Base-by-base conservation (phyloP, 1,139 yeast species). In the Candida anutae region DNA sequence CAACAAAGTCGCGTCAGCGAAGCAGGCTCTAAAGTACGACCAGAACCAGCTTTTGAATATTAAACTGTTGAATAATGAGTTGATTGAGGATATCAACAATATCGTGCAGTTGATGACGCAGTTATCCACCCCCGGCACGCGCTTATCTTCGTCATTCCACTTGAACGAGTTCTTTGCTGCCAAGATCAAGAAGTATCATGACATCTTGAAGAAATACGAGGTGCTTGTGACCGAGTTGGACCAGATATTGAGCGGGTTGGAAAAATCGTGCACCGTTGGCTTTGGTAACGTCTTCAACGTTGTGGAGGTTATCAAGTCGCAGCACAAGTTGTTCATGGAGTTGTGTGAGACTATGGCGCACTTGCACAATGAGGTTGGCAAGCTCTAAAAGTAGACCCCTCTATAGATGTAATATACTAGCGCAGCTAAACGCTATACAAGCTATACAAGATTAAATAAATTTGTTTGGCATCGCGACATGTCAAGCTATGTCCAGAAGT, bases 291-390 rank as follows among this genome's bases (percentile, higher is more conserved):
- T 79, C 32, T 69, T 69, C 34, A 64, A 62, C 39, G 65, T 82
- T 14, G 68, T 79, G 16, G 66, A 67, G 26, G 81, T 94, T 1
- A 67, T 90, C 18, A 76, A 78, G 40, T 85, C 81, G 41, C 96
- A 88, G 55, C 85, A 85, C 52, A 65, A 69, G 31, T 63, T 88
- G 38, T 88, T 88, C 54, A 83, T 90, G 88, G 94, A 87, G 44
- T 66, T 87, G 28, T 88, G 95, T 33, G 94, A 87, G 53, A 71
- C 77, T 20, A 78, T 88, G 46, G 97, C 97, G 2, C 94, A 82
- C 45, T 58, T 85, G 29, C 97, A 90, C 55, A 87, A 80, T 42
- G 77, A 75, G 32, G 78, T 79, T 16, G 32, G 26, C 24, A 38
- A 32, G 26, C 26, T 37, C 16, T 22, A 26, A n/a, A 18, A 21